Conservation (phyloP, 2,329 filamentous ascomycete species). For the Penicillium vulpinum region DNA sequence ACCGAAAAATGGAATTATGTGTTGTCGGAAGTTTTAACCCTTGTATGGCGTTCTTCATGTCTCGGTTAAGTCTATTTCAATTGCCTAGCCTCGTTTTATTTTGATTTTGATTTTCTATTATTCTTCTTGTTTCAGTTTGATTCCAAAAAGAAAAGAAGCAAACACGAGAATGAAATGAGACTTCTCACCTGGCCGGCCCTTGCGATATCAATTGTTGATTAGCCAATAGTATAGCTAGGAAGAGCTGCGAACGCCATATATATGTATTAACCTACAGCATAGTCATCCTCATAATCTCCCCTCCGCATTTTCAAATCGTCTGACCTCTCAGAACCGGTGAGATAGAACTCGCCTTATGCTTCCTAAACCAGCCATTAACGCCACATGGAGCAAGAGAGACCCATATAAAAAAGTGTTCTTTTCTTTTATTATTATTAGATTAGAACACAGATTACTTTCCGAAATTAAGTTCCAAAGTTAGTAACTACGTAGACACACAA, state of each 20-base stretch:
- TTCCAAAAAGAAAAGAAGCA: neutral
- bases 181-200: neutral
- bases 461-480: neutral
- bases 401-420: neutral
- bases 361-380: neutral
- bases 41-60: slow-evolving; percentile 7
- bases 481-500: slow-evolving; percentile 3
- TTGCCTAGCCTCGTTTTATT: neutral
- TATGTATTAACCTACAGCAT: too few species aligned
- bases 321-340: neutral
- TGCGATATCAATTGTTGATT: slow-evolving; percentile 1
- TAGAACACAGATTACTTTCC: neutral
- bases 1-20: neutral
- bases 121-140: neutral
- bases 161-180: neutral
- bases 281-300: too few species aligned
- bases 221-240: neutral
- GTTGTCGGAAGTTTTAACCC: slow-evolving; percentile 9
- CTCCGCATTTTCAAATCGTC: neutral
- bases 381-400: slow-evolving; percentile 5
- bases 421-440: neutral
- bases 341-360: neutral
- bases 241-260: neutral
- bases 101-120: too few species aligned
- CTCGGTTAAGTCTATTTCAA: slow-evolving; percentile 1